Base-by-base conservation (phyloP, 2,329 filamentous ascomycete species). In the Calycina marina region DNA sequence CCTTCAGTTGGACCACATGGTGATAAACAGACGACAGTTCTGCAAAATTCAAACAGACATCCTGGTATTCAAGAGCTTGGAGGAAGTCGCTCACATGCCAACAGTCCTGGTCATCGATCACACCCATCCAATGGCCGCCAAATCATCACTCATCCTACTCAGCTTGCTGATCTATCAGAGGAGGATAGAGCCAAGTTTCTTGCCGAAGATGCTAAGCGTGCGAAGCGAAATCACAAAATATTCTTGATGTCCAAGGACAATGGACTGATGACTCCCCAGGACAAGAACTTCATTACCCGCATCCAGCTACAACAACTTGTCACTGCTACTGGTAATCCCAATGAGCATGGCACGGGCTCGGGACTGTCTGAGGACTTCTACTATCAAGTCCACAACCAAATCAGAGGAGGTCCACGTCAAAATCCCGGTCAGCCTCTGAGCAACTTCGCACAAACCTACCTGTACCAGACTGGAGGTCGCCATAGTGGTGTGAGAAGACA, bases 201-300 rank as follows among this genome's bases (percentile, higher is more conserved):
- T 32, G 76, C 84, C 42, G 86, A 93, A 54, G 90, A 98, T 56
- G 86, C 86, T 0, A 90, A 86, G 58, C 76, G 90, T 31, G 86
- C 90, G 4, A 98, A 98, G 65, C 74, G 90, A 25, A 96, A 98
- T 52, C 88, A 96, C 61, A 98, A 98, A 63, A 96, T 98, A 40
- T 88, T 86, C 60, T 65, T 92, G 25, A 62, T 94, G 32, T 93
- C 84, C 14, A 85, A 84, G 58, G 85, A 93, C 48, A 98, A 98
- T 50, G 90, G 90, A 14, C 61, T 98, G 39, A 98, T 98, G 90
- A 98, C 90, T 4, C 90, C 90, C 0, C 88, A 96, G 52, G 90
- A 98, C 59, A 98, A 98, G 66, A 98, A 94, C 54, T 98, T 96
- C 58, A 93, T 98, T 44, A 96, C 90, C 4, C 77, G 90, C 12